Evolutionary conservation across 2,329 filamentous ascomycete genomes (phyloP).

Genomic region (Colletotrichum somersetense): DNA sequence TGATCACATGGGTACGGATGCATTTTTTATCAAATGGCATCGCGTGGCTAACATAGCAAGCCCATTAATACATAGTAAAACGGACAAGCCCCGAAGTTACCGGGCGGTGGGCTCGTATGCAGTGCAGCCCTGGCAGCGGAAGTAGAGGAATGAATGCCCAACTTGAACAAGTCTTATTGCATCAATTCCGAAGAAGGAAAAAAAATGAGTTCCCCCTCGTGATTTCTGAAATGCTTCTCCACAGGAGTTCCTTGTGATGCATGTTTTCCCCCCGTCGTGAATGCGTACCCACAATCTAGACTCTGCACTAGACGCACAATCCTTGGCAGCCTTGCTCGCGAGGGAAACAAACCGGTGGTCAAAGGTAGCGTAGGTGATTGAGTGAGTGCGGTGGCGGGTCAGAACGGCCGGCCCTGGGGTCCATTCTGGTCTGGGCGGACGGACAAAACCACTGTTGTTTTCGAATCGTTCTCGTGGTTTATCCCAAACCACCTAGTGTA

Average conservation of each 20-base stretch:
- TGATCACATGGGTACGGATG: constrained; percentile 23
- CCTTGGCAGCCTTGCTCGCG: constrained; percentile 3
- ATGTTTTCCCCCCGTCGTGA: not conserved
- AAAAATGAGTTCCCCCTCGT: constrained; percentile 16
- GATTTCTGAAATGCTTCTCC: constrained; percentile 19
- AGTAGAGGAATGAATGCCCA: constrained; percentile 1
- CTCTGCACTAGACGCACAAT: constrained; percentile 34
- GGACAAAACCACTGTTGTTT: not conserved
- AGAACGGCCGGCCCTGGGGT: not conserved
- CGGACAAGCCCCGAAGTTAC: not conserved
- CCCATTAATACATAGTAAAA: constrained; percentile 5
- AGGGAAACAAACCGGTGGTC: not conserved
- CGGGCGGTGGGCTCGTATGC: not conserved
- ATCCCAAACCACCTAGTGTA: not conserved
- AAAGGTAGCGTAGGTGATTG: no score
- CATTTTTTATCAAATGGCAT: constrained; percentile 11
- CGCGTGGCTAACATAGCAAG: not conserved
- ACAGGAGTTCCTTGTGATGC: constrained; percentile 38
- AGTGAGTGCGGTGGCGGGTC: constrained; percentile 18
- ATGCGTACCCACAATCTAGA: constrained; percentile 36
- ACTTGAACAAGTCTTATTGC: constrained; percentile 8
- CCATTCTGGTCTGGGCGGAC: constrained; percentile 5
- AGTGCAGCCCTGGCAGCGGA: constrained; percentile 2
- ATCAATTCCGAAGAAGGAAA: not conserved
- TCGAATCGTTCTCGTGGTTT: not conserved